These are phyloP conservation scores for Claviceps cyperi DNA, from an alignment of 2,329 filamentous ascomycete species.

Conservation along the genomic window DNA sequence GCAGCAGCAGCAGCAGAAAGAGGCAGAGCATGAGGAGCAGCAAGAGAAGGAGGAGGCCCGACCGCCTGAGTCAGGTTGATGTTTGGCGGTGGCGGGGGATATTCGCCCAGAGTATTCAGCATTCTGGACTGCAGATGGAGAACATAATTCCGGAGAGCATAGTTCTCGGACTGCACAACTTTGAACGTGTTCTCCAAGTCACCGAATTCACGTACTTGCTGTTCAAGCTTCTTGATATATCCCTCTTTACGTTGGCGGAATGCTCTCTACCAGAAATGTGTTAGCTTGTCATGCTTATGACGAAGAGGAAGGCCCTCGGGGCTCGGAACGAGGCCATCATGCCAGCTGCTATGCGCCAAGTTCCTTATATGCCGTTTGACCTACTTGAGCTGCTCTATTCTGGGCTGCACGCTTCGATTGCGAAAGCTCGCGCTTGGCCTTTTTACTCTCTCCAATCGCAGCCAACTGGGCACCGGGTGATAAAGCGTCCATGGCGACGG, in stretches of 20 bases:
- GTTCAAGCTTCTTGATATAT: slow-evolving; percentile 95
- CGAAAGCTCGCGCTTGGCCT: slow-evolving; percentile 81
- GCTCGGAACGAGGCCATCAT: not conserved
- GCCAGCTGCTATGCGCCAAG: not conserved
- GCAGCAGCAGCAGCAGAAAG: not conserved
- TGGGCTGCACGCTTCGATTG: slow-evolving; percentile 94
- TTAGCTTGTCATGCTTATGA: not conserved
- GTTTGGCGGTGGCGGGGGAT: slow-evolving; percentile 69
- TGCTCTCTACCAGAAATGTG: slow-evolving; percentile 50
- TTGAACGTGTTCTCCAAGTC: slow-evolving; percentile 67
- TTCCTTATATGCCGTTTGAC: not conserved
- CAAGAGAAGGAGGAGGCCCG: not conserved
- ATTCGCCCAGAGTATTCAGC: slow-evolving; percentile 69
- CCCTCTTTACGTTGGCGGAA: slow-evolving; percentile 96
- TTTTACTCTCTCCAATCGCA: slow-evolving; percentile 41
- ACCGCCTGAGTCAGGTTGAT: slow-evolving; percentile 44
- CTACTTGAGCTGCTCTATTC: slow-evolving; percentile 89
- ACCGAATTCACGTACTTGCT: slow-evolving; percentile 72
- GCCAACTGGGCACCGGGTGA: slow-evolving; percentile 13
- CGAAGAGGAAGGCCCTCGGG: not conserved
- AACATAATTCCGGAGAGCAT: slow-evolving; percentile 81
- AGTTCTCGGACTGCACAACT: slow-evolving; percentile 75
- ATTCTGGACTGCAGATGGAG: slow-evolving; percentile 78
- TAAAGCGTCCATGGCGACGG: slow-evolving; percentile 19
- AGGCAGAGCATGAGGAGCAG: not conserved